These are phyloP conservation scores for Aspergillus amoenus DNA, from an alignment of 2,329 filamentous ascomycete species.

Conservation along the genomic window DNA sequence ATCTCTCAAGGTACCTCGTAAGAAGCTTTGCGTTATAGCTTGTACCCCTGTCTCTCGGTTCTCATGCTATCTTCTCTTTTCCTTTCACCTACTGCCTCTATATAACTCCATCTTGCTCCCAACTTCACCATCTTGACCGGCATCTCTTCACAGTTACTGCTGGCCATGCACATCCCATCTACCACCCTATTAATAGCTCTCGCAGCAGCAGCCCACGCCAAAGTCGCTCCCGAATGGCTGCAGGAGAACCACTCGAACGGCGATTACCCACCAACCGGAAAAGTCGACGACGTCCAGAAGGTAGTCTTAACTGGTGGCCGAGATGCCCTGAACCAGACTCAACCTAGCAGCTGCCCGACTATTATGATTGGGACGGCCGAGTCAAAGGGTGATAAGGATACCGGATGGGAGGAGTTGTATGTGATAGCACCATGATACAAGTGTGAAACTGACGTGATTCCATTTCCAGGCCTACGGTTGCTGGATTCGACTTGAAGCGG, in stretches of 20 bases:
- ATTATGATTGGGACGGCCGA: not conserved
- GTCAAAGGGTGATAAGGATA: not conserved
- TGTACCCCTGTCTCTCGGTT: too few relatives aligned
- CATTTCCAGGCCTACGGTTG: not conserved
- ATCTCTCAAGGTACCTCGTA: too few relatives aligned
- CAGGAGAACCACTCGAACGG: not conserved
- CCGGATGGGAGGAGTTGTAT: not conserved
- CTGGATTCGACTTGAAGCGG: not conserved
- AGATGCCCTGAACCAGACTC: not conserved
- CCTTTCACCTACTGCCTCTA: too few relatives aligned
- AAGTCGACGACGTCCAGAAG: not conserved
- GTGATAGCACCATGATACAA: not conserved
- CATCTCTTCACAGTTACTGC: not conserved
- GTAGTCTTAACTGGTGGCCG: not conserved
- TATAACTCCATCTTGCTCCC: too few relatives aligned
- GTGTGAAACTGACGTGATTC: not conserved
- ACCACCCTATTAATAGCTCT: not conserved
- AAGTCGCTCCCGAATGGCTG: not conserved
- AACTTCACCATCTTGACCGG: too few relatives aligned
- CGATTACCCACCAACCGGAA: not conserved
- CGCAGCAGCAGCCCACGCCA: not conserved
- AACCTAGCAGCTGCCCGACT: not conserved
- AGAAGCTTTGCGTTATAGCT: too few relatives aligned
- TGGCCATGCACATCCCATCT: not conserved
- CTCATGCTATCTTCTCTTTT: too few relatives aligned